Conservation (phyloP, 2,329 filamentous ascomycete genomes). For the Exserohilum turcica region DNA sequence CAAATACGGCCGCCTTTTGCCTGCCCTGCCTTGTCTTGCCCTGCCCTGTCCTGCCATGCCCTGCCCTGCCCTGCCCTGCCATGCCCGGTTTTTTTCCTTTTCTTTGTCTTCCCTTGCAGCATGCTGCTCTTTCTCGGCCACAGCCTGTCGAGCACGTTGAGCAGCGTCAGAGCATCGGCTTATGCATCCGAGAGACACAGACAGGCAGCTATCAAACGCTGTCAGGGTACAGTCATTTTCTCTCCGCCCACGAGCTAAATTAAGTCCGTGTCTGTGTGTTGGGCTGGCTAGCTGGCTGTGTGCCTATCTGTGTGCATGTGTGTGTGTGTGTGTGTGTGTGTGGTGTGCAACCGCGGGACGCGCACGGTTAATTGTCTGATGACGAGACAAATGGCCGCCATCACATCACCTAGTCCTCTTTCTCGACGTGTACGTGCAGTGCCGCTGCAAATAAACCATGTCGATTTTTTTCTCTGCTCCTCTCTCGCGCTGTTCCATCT, state of each 20-base stretch:
- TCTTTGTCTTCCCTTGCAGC: no score
- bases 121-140: no score
- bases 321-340: neutral
- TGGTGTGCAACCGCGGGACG: constrained; percentile 14
- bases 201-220: constrained; percentile 9
- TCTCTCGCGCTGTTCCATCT: no score
- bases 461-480: no score
- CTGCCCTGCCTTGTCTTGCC: no score
- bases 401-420: neutral
- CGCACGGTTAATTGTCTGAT: constrained; percentile 1
- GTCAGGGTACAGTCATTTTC: constrained; percentile 9
- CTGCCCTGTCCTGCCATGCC: no score
- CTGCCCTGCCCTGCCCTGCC: no score
- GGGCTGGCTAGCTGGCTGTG: no score
- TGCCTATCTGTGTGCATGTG: neutral
- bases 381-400: constrained; percentile 1
- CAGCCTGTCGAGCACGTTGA: no score
- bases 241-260: constrained; percentile 12
- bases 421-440: neutral
- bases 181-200: constrained; percentile 6
- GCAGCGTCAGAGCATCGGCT: constrained; percentile 7
- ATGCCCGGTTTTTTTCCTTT: no score
- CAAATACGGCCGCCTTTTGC: no score
- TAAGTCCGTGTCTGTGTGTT: neutral
- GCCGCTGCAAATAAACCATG: neutral